Evolutionary conservation across 768 basidiomycete species (phyloP).

Genomic region (Leccinellum albellum): DNA sequence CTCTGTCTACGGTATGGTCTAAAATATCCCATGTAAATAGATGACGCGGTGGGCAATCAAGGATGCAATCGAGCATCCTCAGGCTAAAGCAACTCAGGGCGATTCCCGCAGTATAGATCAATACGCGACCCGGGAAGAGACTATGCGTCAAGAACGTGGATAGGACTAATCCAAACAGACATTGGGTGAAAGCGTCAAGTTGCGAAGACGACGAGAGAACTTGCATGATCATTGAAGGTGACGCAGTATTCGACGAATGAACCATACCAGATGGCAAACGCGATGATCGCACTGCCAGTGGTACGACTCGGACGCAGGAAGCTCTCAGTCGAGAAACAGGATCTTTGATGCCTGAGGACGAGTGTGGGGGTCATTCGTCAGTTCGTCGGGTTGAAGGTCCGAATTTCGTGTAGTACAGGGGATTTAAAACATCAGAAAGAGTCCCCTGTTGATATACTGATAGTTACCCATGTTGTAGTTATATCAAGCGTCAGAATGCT

Average conservation of each 20-base stretch:
- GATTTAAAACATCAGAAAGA: too few relatives aligned
- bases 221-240: constrained; percentile 55
- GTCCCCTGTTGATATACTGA: too few relatives aligned
- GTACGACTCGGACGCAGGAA: too few relatives aligned
- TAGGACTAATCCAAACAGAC: constrained; percentile 47
- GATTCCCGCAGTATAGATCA: constrained; percentile 55
- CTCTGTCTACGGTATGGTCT: neutral
- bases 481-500: too few relatives aligned
- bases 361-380: too few relatives aligned
- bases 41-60: neutral
- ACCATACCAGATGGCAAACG: constrained; percentile 47
- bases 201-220: constrained; percentile 21
- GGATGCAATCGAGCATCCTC: constrained; percentile 61
- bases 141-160: constrained; percentile 78
- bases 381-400: too few relatives aligned
- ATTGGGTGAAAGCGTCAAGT: neutral
- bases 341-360: too few relatives aligned
- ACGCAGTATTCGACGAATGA: constrained; percentile 69
- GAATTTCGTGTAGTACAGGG: too few relatives aligned
- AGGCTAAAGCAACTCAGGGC: constrained; percentile 57
- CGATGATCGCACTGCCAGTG: too few relatives aligned
- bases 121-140: constrained; percentile 45
- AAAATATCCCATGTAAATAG: neutral
- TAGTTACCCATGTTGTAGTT: too few relatives aligned
- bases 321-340: too few relatives aligned